Evolutionary conservation across 2,329 filamentous ascomycete species (phyloP), one percentile per base, ranked within the genome.

Genomic region (Epichloe gansuensis): DNA sequence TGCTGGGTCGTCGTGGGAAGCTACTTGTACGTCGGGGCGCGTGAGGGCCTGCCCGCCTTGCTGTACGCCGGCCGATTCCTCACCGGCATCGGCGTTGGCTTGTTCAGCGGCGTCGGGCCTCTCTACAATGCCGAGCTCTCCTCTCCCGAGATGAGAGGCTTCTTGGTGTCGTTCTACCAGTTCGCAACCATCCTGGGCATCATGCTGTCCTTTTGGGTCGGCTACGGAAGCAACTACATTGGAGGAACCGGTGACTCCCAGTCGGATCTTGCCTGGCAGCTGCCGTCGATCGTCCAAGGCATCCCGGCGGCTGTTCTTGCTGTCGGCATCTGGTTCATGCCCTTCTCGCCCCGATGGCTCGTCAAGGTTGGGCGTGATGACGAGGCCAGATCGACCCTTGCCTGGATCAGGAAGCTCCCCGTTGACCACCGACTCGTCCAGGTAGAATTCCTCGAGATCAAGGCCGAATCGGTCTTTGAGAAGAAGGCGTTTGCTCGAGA

Each of bases 361-460:
- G 72, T 87, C 41, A 82, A 88, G 64, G 81, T 85, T 60, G 74
- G 73, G 52, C 82, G 85, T 11, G 84, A 89, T 58, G 74, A 75
- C 0, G 85, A 90, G 64, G 84, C 83, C 4, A 51, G 67, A 51
- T 64, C 69, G 51, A 67, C 36, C 0, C 74, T 91, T 1, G 77
- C 84, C 0, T 74, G 64, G 51, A 77, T 91, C 7, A 80, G 87
- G 36, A 75, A 75, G 5, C 73, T 88, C 0, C 65, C 78, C 0
- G 61, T 70, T 13, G 77, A 84, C 55, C 75, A 88, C 59, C 80
- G 87, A 47, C 73, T 85, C 0, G 76, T 91, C 36, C 78, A 85
- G 57, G 71, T 87, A 3, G 87, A 91, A 61, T 89, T 84, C 61
- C 76, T 87, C n/a, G 87, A 91, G 64, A 90, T 91, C 69, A 87